Evolutionary conservation across 768 basidiomycete species (phyloP), one percentile per base, ranked within the genome.

Genomic region (Harrya chromipes): DNA sequence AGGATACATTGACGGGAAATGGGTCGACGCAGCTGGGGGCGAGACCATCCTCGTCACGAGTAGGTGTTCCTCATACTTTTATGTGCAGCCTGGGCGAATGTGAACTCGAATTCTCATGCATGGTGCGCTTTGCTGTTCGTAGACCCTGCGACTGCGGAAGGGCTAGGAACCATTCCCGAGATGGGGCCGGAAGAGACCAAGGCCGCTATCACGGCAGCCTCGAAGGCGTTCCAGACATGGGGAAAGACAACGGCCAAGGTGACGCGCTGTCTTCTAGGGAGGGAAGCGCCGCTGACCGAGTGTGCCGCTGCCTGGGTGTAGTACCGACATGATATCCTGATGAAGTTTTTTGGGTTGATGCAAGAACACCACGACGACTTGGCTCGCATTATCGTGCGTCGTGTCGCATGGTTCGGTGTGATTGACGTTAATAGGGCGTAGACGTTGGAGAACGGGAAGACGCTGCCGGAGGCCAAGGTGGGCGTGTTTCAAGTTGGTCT

Each of bases 361-460:
- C 74, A 81, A 57, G 82, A 90, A 61, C 81, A 97, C 65, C 73
- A 83, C 31, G 92, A 97, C 31, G 97, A 99, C 65, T 74, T 99
- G 33, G 82, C 83, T 3, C 80, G 87, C 38, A 80, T 99, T 50
- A 90, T 97, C 57, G 91, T 90, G 44, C 64, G 85, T 73, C 19
- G 29, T 21, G 7, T 45, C 14, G 34, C 20, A 35, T 42, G 19
- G 35, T 31, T 23, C 29, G 42, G 16, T 39, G 27, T 45, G 29
- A 24, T 54, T 40, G 39, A 52, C 23, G 33, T 36, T 58, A 29
- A 60, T 52, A 3, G 40, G 43, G 39, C 41, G 34, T 66, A 92
- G 90, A 94, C 92, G 6, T 71, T 94, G 52, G 97, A 99, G 73
- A 99, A 99, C 62, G 97, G 97, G 31, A 99, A 98, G 72, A 79